A percentile compares a stretch with the other conserved stretches of the same genome.
phyloP scores from a whole-genome alignment of 1,139 yeast species.

The Pichia sp. region DNA sequence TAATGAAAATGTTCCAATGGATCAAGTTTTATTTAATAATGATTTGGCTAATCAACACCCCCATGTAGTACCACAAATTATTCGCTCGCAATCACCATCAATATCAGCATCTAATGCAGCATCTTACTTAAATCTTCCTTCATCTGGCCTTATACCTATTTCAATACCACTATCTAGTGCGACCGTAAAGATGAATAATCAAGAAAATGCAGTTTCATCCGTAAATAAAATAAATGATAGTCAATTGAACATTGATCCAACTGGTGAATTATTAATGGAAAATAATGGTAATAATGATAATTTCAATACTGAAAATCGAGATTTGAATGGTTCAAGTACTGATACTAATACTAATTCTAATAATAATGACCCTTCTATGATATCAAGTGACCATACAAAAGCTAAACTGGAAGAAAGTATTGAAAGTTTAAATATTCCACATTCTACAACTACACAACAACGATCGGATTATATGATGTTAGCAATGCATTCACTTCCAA shows the following conservation, averaged over 20 bases:
- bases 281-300: not conserved
- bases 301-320: not conserved
- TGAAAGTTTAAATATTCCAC: not conserved
- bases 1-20: not conserved
- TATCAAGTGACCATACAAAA: not conserved
- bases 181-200: not conserved
- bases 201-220: not conserved
- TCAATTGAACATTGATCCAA: not conserved
- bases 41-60: not conserved
- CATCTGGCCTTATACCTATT: constrained; percentile 6
- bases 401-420: not conserved
- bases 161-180: constrained; percentile 4
- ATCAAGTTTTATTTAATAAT: not conserved
- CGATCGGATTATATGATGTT: constrained; percentile 10
- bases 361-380: not conserved
- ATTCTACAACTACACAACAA: not conserved
- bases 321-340: not conserved
- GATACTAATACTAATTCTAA: not conserved
- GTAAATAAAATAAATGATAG: not conserved
- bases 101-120: not conserved
- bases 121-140: constrained; percentile 3
- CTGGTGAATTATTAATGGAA: not conserved
- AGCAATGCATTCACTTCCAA: constrained; percentile 2
- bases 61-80: not conserved
- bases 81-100: constrained; percentile 4